Percentiles rank a stretch among this genome's conserved stretches.
phyloP scores from a whole-genome alignment of 495 filamentous ascomycete genomes.

The Penicillium desertorum region DNA sequence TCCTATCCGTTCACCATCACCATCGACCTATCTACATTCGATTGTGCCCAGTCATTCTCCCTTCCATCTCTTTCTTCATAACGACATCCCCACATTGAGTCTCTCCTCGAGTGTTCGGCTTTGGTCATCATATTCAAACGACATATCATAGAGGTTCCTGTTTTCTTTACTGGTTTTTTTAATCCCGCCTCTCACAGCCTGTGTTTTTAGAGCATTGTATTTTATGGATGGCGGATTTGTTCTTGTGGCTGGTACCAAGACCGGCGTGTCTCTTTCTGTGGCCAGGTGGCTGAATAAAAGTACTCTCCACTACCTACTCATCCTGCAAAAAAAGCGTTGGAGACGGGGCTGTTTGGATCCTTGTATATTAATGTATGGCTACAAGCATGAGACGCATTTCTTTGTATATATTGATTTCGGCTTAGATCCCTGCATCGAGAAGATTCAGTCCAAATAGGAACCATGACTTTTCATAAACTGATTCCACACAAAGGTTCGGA shows the following conservation, averaged over 20 bases:
- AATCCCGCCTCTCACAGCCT: neutral
- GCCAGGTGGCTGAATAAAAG: neutral
- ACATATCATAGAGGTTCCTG: constrained; percentile 46
- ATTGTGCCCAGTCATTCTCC: constrained; percentile 15
- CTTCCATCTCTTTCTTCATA: constrained; percentile 31
- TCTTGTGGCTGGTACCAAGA: constrained; percentile 2
- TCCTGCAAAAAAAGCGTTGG: neutral
- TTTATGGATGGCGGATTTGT: constrained; percentile 5
- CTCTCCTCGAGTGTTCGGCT: constrained; percentile 50
- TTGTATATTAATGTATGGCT: neutral
- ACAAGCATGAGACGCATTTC: neutral
- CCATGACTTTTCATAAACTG: too few species aligned
- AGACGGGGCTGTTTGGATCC: neutral
- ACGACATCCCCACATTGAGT: constrained; percentile 36
- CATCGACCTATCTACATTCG: constrained; percentile 13
- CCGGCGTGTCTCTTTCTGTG: constrained; percentile 1
- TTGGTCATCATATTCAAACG: constrained; percentile 40
- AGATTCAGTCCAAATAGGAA: too few species aligned
- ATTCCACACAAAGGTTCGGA: too few species aligned
- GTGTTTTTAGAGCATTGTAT: constrained; percentile 6
- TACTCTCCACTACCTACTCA: neutral
- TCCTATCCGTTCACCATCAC: constrained; percentile 8
- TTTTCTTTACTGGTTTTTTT: constrained; percentile 28
- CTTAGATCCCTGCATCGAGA: neutral
- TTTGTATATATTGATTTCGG: neutral